Evolutionary conservation across 345 rosid species (phyloP).

Genomic region (Citrus unshiu): DNA sequence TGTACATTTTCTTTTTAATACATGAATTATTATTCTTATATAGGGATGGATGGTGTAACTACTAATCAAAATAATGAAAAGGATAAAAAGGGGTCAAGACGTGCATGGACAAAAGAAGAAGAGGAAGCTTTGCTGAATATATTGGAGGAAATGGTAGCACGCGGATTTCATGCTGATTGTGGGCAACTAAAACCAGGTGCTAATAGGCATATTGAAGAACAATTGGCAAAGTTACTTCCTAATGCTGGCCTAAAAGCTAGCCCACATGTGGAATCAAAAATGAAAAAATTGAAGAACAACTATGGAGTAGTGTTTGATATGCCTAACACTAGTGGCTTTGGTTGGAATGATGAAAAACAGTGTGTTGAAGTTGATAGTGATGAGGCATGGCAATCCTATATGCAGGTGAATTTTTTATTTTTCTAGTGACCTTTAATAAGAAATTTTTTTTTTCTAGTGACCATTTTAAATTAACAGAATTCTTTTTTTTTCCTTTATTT

Average conservation of each 20-base stretch:
- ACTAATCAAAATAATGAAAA: background rate
- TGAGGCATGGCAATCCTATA: too few relatives aligned
- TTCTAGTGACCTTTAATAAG: too few relatives aligned
- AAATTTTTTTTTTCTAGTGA: too few relatives aligned
- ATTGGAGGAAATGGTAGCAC: background rate
- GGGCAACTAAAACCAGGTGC: background rate
- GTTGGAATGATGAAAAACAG: too few relatives aligned
- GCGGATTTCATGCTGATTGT: background rate
- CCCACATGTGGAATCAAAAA: background rate
- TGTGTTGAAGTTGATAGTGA: too few relatives aligned
- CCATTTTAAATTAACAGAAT: too few relatives aligned
- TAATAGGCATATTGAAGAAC: too few relatives aligned
- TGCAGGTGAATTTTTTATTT: too few relatives aligned
- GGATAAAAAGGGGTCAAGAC: background rate
- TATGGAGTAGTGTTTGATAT: background rate
- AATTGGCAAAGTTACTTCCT: background rate
- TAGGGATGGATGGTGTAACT: background rate
- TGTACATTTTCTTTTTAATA: too few relatives aligned
- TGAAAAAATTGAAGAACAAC: background rate
- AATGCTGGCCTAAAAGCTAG: background rate
- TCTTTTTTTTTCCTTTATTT: too few relatives aligned
- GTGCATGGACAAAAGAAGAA: background rate
- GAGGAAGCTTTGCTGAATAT: too few relatives aligned
- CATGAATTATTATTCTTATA: background rate
- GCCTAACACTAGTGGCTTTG: background rate